Conservation (phyloP, 192 early-diverging fungal species). For the Rhizophagus sp. region DNA sequence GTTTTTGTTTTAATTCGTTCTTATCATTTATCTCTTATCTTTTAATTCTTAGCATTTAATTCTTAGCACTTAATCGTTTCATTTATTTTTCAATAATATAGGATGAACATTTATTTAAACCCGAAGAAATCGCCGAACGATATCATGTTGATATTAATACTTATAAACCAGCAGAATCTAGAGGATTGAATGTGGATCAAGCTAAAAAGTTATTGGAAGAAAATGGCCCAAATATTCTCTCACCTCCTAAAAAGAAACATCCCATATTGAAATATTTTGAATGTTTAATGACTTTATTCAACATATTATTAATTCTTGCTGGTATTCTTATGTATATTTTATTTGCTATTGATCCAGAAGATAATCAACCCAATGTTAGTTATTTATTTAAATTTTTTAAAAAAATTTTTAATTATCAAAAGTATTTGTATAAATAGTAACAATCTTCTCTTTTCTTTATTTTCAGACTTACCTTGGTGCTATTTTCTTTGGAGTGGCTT, state of each 20-base stretch:
- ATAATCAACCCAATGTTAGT: slow-evolving; percentile 79
- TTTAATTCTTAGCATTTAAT: slow-evolving; percentile 7
- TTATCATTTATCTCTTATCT: background rate
- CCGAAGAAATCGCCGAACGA: slow-evolving; percentile 46
- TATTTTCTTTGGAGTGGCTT: slow-evolving; percentile 84
- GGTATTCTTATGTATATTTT: slow-evolving; percentile 84
- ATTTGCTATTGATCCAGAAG: slow-evolving; percentile 70
- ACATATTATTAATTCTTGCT: slow-evolving; percentile 81
- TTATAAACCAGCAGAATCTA: slow-evolving; percentile 64
- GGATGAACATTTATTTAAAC: slow-evolving; percentile 52
- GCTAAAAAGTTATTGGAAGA: slow-evolving; percentile 65
- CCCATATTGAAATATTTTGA: slow-evolving; percentile 75
- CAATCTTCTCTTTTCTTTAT: background rate
- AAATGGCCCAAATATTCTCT: slow-evolving; percentile 83
- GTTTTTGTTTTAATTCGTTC: background rate
- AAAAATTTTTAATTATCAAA: background rate
- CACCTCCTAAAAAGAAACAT: slow-evolving; percentile 83
- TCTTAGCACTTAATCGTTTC: background rate
- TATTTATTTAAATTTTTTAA: background rate
- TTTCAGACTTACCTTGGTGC: slow-evolving; percentile 85
- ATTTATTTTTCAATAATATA: slow-evolving; percentile 24
- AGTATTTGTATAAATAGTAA: background rate
- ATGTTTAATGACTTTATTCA: slow-evolving; percentile 80
- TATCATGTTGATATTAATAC: slow-evolving; percentile 50
- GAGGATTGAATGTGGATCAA: slow-evolving; percentile 64